These are phyloP conservation scores for Yamadazyma sp. DNA, from an alignment of 805 yeast species.

Conservation along the genomic window DNA sequence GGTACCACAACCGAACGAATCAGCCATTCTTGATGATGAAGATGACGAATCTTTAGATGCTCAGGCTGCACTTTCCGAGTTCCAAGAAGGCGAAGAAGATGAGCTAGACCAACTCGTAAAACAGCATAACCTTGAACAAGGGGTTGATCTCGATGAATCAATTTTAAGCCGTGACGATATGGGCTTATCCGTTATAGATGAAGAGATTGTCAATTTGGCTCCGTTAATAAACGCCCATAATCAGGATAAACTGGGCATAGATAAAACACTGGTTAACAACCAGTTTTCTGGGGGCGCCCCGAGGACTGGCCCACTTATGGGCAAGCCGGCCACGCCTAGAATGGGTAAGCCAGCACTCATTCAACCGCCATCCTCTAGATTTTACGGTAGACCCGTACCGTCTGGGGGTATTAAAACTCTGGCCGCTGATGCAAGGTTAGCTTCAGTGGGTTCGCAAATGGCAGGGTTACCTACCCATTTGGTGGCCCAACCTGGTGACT, in stretches of 20 bases:
- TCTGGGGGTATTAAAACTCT: slow-evolving; percentile 15
- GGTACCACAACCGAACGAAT: slow-evolving; percentile 16
- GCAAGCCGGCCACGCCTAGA: slow-evolving; percentile 34
- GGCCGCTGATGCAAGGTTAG: slow-evolving; percentile 23
- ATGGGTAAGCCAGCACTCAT: slow-evolving; percentile 49
- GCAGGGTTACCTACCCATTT: slow-evolving; percentile 23
- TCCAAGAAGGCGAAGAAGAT: slow-evolving; percentile 30
- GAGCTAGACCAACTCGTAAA: slow-evolving; percentile 36
- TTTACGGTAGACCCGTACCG: slow-evolving; percentile 30
- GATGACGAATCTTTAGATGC: slow-evolving; percentile 4
- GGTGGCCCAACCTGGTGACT: slow-evolving; percentile 18
- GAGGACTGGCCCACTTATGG: slow-evolving; percentile 28
- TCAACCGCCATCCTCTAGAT: slow-evolving; percentile 42
- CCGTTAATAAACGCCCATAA: slow-evolving; percentile 38
- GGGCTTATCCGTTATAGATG: slow-evolving; percentile 35
- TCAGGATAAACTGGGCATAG: slow-evolving; percentile 23
- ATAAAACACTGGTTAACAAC: no score
- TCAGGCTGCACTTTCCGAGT: slow-evolving; percentile 7
- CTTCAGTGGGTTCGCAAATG: slow-evolving; percentile 18
- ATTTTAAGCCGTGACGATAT: slow-evolving; percentile 21
- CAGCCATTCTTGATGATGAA: slow-evolving; percentile 24
- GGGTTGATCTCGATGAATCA: slow-evolving; percentile 27
- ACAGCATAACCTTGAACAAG: slow-evolving; percentile 36
- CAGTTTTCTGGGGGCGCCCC: not conserved
- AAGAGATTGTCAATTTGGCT: slow-evolving; percentile 40